A percentile compares a stretch with the other conserved stretches of the same genome.
Conservation (phyloP, 2,329 filamentous ascomycete species). For the Alternaria conjuncta region DNA sequence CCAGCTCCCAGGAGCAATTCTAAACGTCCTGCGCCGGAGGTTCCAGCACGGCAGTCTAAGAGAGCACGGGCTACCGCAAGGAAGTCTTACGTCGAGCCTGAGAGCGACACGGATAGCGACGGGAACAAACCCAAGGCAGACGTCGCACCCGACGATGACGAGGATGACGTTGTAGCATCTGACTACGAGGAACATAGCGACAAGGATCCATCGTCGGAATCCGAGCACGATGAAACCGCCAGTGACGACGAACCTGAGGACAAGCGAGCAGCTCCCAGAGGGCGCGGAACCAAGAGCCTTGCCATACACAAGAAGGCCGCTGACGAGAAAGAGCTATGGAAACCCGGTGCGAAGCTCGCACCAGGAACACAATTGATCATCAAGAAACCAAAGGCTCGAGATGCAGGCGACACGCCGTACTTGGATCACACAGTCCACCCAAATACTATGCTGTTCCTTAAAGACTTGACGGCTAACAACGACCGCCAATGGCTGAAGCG, state of each 20-base stretch:
- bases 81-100: conserved; percentile 44
- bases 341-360: conserved; percentile 62
- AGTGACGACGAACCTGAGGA: conserved; percentile 38
- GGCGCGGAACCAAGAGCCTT: conserved; percentile 23
- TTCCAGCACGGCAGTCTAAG: conserved; percentile 43
- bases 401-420: conserved; percentile 65
- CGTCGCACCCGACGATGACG: conserved; percentile 39
- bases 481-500: conserved; percentile 69
- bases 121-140: conserved; percentile 25
- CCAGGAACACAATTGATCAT: conserved; percentile 68
- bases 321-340: conserved; percentile 61
- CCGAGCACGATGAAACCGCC: conserved; percentile 40
- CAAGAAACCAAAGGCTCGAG: conserved; percentile 67
- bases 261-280: conserved; percentile 33
- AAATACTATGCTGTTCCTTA: conserved; percentile 67
- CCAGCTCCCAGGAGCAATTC: conserved; percentile 38
- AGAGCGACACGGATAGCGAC: conserved; percentile 27
- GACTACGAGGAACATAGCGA: conserved; percentile 52
- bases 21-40: conserved; percentile 44
- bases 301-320: conserved; percentile 29
- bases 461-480: conserved; percentile 66
- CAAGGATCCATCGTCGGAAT: conserved; percentile 34
- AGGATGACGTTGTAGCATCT: conserved; percentile 44
- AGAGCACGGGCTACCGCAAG: conserved; percentile 41
- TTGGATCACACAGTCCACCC: conserved; percentile 65